Evolutionary conservation across 495 filamentous ascomycete species (phyloP).

Genomic region (Aspergillus leporis): DNA sequence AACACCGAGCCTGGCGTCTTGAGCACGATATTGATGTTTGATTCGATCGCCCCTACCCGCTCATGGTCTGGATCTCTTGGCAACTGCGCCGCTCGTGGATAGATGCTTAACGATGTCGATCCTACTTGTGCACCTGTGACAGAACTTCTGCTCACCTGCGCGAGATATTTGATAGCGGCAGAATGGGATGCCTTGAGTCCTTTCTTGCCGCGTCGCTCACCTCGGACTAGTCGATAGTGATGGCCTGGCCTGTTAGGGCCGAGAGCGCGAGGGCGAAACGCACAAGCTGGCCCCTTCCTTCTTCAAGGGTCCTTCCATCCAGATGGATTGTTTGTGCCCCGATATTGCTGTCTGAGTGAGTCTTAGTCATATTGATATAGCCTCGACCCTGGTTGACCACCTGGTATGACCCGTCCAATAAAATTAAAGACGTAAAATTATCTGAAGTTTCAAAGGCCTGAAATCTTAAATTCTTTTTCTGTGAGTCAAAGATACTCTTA

Average conservation of each 20-base stretch:
- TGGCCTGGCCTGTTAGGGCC: slow-evolving; percentile 61
- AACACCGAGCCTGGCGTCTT: slow-evolving; percentile 49
- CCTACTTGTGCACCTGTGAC: slow-evolving; percentile 57
- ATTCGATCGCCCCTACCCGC: slow-evolving; percentile 2
- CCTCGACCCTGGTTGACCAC: neutral
- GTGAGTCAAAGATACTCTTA: neutral
- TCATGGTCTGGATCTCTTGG: slow-evolving; percentile 3
- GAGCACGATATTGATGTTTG: slow-evolving; percentile 36
- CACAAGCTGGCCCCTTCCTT: slow-evolving; percentile 82
- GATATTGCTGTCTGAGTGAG: neutral
- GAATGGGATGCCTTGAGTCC: slow-evolving; percentile 80
- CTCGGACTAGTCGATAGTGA: slow-evolving; percentile 71
- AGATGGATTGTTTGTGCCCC: slow-evolving; percentile 38
- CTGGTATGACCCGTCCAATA: neutral
- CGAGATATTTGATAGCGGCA: slow-evolving; percentile 66
- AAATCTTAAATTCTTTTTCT: neutral
- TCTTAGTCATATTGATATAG: slow-evolving; percentile 2
- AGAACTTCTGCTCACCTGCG: slow-evolving; percentile 58
- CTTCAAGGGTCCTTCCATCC: slow-evolving; percentile 76
- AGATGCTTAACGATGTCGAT: slow-evolving; percentile 54
- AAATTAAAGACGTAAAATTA: neutral
- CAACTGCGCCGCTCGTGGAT: slow-evolving; percentile 28
- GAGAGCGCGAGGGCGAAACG: slow-evolving; percentile 70
- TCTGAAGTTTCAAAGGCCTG: neutral
- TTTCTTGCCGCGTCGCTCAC: slow-evolving; percentile 56